Evolutionary conservation across 139 green algal genomes (phyloP).

Genomic region (Ettlia oleoabundans): DNA sequence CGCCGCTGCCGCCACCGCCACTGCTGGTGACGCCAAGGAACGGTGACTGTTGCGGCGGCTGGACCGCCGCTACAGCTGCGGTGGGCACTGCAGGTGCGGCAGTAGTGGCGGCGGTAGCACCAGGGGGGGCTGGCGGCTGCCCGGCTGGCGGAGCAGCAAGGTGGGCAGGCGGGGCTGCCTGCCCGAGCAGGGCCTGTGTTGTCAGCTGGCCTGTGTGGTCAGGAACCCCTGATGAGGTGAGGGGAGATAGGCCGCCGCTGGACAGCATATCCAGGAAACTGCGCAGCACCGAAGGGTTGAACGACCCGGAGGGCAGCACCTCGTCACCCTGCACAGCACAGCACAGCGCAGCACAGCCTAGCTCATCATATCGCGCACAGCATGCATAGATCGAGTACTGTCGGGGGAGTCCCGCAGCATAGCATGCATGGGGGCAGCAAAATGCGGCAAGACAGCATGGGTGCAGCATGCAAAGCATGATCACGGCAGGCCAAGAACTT

Average conservation of each 20-base stretch:
- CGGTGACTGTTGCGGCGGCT: too few species aligned
- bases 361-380: not conserved
- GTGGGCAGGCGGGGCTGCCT: not conserved
- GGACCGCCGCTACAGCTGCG: not conserved
- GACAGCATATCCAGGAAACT: slow-evolving; percentile 18
- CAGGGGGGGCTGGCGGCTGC: too few species aligned
- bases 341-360: not conserved
- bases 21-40: too few species aligned
- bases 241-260: not conserved
- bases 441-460: too few species aligned
- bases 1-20: too few species aligned
- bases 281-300: slow-evolving; percentile 15
- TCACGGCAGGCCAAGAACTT: too few species aligned
- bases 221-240: not conserved
- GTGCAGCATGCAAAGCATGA: too few species aligned
- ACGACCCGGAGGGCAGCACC: not conserved
- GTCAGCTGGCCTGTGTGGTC: not conserved
- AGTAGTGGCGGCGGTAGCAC: too few species aligned
- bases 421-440: too few species aligned
- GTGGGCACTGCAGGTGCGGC: not conserved
- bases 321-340: too few species aligned
- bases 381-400: not conserved
- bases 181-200: too few species aligned
- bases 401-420: not conserved
- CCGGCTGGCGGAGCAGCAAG: not conserved